Evolutionary conservation across 2,329 filamentous ascomycete species (phyloP), one percentile per base, ranked within the genome.

Genomic region (Cercospora sp.): DNA sequence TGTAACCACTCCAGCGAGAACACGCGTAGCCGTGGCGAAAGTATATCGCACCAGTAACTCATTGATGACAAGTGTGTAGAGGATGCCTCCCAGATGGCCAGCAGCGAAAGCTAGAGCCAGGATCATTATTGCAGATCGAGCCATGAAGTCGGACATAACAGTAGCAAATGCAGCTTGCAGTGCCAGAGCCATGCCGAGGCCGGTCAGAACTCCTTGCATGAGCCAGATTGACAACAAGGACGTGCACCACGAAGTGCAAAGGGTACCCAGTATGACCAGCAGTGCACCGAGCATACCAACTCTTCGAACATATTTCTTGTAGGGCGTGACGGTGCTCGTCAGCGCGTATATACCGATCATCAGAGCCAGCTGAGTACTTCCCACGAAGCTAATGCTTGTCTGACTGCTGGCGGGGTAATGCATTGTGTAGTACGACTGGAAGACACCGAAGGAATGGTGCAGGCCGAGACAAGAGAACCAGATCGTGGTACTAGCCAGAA

Each of bases 281-380:
- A 10, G 13, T 30, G 13, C 23, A n/a, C 53, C 53, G 18, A 58
- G 53, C 28, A 58, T 3, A n/a, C 20, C 16, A 16, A 28, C 26
- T 4, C 8, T 20, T 26, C 26, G 30, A 10, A 18, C 7, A 1
- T 12, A 26, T 26, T 13, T 7, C 16, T 53, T 53, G 53, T 5
- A 23, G 53, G 16, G 26, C 53, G 9, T 33, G 20, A 58, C 12
- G 26, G 20, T 58, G 53, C 20, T 26, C 6, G 30, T 13, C 53
- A 58, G 53, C 26, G 26, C 16, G 3, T 26, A 30, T 16, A 58
- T 16, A 10, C 26, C 53, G 53, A 31, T 2, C 53, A 58, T 30
- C 23, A 31, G 7, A 58, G 62, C 45, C 28, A 58, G 30, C 62
- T 64, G 62, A 20, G 62, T 64, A 48, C 62, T 64, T 28, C 62